These are phyloP conservation scores for Cryptococcus maquisensis DNA, from an alignment of 1,284 basidiomycete genomes.

Conservation along the genomic window DNA sequence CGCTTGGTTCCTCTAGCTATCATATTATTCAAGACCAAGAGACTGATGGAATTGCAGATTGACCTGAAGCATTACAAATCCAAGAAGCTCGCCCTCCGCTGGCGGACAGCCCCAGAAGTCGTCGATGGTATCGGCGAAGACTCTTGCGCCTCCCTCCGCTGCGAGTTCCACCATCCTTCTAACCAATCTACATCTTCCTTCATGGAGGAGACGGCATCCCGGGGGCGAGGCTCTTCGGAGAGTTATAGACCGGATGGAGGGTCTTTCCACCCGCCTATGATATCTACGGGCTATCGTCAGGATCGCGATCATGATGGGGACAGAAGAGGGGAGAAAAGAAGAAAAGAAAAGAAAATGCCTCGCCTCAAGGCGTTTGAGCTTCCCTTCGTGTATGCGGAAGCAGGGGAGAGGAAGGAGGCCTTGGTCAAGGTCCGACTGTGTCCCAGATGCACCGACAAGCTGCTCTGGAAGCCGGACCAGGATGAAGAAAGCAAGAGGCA, in stretches of 20 bases:
- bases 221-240: too few species aligned
- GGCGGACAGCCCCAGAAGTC: conserved; percentile 86
- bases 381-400: conserved; percentile 80
- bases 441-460: conserved; percentile 67
- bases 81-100: conserved; percentile 83
- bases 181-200: not conserved
- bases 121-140: conserved; percentile 74
- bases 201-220: too few species aligned
- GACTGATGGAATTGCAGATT: conserved; percentile 50
- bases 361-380: conserved; percentile 68
- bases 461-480: conserved; percentile 76
- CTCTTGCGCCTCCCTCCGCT: conserved; percentile 82
- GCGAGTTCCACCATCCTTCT: conserved; percentile 56
- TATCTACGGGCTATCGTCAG: not conserved
- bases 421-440: conserved; percentile 87
- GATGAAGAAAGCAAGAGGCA: conserved; percentile 41
- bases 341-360: conserved; percentile 26
- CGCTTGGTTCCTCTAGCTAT: not conserved
- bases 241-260: not conserved
- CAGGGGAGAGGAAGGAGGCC: conserved; percentile 67
- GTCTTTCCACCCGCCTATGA: not conserved
- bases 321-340: conserved; percentile 7
- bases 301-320: conserved; percentile 1
- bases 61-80: conserved; percentile 92
- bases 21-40: not conserved